Conservation (phyloP, 2,329 filamentous ascomycete species). For the Apiospora phragmitis region DNA sequence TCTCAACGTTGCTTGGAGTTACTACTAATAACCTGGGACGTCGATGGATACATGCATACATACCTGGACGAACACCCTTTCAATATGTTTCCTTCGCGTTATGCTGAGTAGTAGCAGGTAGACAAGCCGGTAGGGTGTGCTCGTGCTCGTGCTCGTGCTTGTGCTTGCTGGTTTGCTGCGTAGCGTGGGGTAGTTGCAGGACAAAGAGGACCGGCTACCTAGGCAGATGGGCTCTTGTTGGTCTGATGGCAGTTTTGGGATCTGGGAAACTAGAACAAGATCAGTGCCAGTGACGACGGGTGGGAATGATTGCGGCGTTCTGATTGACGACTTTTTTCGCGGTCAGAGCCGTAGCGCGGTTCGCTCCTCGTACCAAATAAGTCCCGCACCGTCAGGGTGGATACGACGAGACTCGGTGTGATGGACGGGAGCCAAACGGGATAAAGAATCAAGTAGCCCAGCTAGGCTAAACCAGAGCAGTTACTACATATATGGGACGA, state of each 20-base stretch:
- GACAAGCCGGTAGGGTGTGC: conserved; percentile 2
- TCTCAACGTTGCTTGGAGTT: too few species aligned
- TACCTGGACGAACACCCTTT: background rate
- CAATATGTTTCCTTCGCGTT: background rate
- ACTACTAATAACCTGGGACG: background rate
- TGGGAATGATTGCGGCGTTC: conserved; percentile 10
- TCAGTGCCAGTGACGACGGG: background rate
- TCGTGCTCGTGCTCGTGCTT: background rate
- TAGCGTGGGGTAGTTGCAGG: conserved; percentile 13
- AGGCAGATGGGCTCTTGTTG: background rate
- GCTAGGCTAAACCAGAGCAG: background rate
- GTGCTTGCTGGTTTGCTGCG: background rate
- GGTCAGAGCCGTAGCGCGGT: conserved; percentile 6
- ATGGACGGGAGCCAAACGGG: background rate
- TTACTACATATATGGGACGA: conserved; percentile 8
- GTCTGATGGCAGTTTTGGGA: background rate
- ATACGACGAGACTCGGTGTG: background rate
- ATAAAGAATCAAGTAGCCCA: background rate
- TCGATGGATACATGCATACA: background rate
- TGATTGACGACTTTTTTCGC: conserved; percentile 15
- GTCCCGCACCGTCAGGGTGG: conserved; percentile 1
- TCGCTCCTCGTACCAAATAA: conserved; percentile 2
- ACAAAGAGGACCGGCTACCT: conserved; percentile 6
- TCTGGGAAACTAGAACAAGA: conserved; percentile 3
- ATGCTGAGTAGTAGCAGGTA: background rate